These are phyloP conservation scores for Eucalyptus tenuipes DNA, from an alignment of 345 rosid species.

Conservation along the genomic window DNA sequence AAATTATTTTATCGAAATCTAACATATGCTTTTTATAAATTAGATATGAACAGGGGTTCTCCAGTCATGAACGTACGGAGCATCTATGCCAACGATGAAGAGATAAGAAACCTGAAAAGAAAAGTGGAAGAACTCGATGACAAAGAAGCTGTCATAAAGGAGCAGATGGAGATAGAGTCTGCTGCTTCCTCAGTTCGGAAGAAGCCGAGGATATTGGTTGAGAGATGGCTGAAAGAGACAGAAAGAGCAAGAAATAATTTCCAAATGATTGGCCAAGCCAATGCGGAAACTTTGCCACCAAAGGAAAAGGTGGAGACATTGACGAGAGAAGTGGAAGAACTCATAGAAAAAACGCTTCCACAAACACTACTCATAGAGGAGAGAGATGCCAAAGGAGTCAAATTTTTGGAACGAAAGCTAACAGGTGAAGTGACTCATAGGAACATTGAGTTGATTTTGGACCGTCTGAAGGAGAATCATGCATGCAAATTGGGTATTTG, in stretches of 20 bases:
- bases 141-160: neutral
- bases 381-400: neutral
- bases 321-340: neutral
- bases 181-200: neutral
- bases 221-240: rapidly evolving
- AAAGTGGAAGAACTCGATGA: neutral
- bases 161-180: neutral
- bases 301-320: neutral
- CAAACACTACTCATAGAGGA: neutral
- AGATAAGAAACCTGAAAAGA: neutral
- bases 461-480: rapidly evolving
- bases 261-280: neutral
- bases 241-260: neutral
- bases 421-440: neutral
- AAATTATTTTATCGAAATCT: neutral
- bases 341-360: neutral
- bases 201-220: neutral
- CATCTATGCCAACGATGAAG: neutral
- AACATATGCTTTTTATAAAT: too few relatives aligned
- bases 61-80: rapidly evolving
- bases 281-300: neutral
- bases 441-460: neutral
- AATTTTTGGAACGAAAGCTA: neutral
- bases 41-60: too few relatives aligned
- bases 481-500: neutral